Conservation (phyloP, 2,329 filamentous ascomycete species). For the Diaporthe humulicola region DNA sequence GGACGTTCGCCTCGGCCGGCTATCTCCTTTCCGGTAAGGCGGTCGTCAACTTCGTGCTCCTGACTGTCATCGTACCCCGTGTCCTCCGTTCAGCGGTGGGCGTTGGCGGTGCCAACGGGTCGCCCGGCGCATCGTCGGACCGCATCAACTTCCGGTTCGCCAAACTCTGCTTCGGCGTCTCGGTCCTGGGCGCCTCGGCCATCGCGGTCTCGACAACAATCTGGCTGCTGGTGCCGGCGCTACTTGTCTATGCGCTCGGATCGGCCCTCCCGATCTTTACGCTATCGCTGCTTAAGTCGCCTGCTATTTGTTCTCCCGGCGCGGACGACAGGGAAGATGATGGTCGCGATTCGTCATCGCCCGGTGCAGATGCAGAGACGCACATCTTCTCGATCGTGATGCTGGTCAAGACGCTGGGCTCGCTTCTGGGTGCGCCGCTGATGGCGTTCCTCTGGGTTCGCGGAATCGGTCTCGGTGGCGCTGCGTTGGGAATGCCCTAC, state of each 20-base stretch:
- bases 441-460: constrained; percentile 62
- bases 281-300: constrained; percentile 61
- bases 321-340: constrained; percentile 12
- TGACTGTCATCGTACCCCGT: constrained; percentile 57
- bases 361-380: constrained; percentile 48
- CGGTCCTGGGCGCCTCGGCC: constrained; percentile 56
- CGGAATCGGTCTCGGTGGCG: constrained; percentile 55
- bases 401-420: constrained; percentile 62
- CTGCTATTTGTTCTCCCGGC: constrained; percentile 49
- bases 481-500: constrained; percentile 55
- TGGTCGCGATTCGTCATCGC: constrained; percentile 33
- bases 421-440: constrained; percentile 60
- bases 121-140: constrained; percentile 43
- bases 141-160: constrained; percentile 51
- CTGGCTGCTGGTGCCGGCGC: constrained; percentile 56
- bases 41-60: constrained; percentile 60
- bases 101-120: constrained; percentile 39
- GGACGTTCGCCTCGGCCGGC: constrained; percentile 61
- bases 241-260: constrained; percentile 62
- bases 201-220: constrained; percentile 56
- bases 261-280: constrained; percentile 65
- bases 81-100: constrained; percentile 46
- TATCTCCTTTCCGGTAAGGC: constrained; percentile 64
- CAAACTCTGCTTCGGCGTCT: constrained; percentile 53
- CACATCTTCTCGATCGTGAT: constrained; percentile 65